Conservation (phyloP, 495 filamentous ascomycete genomes). For the Podospora conica region DNA sequence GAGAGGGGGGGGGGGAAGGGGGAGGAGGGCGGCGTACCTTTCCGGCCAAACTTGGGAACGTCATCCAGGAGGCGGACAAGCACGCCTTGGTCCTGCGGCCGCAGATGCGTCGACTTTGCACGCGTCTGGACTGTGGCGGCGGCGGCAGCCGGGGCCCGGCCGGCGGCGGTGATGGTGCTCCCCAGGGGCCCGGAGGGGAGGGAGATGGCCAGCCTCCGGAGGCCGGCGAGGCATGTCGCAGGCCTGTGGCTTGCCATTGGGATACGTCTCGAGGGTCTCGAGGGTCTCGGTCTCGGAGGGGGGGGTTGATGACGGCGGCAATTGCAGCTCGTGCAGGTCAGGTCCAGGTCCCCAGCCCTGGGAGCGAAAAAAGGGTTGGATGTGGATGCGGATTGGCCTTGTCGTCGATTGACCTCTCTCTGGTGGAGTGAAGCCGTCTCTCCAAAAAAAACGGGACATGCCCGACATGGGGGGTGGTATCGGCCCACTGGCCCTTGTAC, state of each 20-base stretch:
- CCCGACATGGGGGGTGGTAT: background rate
- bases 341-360: background rate
- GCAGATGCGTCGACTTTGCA: constrained; percentile 21
- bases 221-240: constrained; percentile 26
- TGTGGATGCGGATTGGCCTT: background rate
- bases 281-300: background rate
- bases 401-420: background rate
- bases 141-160: background rate
- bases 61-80: background rate
- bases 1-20: too few relatives aligned
- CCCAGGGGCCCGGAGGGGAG: constrained; percentile 14
- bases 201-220: constrained; percentile 17
- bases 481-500: background rate
- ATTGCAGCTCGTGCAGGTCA: background rate
- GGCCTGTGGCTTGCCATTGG: constrained; percentile 19
- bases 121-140: constrained; percentile 22
- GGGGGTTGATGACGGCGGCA: background rate
- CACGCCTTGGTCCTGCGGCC: constrained; percentile 37
- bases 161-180: constrained; percentile 3
- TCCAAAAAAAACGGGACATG: background rate
- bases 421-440: background rate
- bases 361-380: background rate
- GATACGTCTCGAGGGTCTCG: background rate
- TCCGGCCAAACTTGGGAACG: background rate
- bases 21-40: background rate